A percentile compares a stretch with the other conserved stretches of the same genome.
Evolutionary conservation across 352 stramenopile species (phyloP).

Genomic region (Phytophthora vignae): DNA sequence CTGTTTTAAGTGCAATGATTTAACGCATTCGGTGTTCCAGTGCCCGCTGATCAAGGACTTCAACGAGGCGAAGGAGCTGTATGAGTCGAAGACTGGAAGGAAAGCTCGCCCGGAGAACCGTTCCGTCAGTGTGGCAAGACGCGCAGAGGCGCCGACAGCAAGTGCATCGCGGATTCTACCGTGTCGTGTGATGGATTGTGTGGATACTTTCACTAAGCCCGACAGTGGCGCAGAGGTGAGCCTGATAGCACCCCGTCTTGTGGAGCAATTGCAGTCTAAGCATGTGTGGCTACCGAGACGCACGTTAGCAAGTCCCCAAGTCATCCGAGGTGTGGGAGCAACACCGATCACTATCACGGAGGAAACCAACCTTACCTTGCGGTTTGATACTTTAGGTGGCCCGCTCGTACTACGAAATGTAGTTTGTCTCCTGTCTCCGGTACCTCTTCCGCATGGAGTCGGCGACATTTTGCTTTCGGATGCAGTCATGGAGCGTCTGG

Average conservation of each 20-base stretch:
- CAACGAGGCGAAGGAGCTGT: background rate
- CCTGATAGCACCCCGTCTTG: no score
- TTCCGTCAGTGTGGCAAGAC: background rate
- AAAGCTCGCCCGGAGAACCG: background rate
- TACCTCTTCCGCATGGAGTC: no score
- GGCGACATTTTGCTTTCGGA: no score
- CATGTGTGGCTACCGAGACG: no score
- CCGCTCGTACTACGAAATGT: no score
- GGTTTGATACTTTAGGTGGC: no score
- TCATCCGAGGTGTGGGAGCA: background rate
- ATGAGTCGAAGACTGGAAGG: background rate
- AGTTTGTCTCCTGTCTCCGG: no score
- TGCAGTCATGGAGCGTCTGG: no score
- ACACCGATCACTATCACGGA: background rate
- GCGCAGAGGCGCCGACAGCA: background rate
- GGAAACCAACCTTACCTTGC: background rate
- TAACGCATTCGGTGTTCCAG: background rate
- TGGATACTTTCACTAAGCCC: no score
- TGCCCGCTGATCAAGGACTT: background rate
- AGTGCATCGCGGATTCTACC: background rate
- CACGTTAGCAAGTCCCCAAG: background rate
- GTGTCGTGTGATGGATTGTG: background rate
- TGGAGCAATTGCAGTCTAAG: no score
- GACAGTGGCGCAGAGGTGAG: no score
- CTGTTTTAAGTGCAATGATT: background rate